phyloP scores from a whole-genome alignment of 768 basidiomycete species.

The Termitomyces sp. region DNA sequence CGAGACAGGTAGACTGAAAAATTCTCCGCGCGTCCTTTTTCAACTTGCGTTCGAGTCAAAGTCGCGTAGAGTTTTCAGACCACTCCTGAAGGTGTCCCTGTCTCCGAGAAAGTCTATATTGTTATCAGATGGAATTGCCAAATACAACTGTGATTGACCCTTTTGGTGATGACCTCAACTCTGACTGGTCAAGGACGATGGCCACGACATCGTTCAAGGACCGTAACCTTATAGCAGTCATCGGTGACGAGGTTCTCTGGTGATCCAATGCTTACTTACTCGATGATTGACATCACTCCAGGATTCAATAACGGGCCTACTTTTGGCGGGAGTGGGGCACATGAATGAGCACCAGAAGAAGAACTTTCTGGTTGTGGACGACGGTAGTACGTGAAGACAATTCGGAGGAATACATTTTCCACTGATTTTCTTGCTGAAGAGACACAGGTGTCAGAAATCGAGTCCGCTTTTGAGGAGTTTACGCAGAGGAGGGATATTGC shows the following conservation, averaged over 20 bases:
- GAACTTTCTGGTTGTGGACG: slow-evolving; percentile 97
- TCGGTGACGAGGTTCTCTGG: slow-evolving; percentile 83
- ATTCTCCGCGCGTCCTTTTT: not conserved
- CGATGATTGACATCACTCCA: slow-evolving; percentile 27
- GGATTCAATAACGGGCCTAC: slow-evolving; percentile 96
- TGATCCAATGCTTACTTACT: not conserved
- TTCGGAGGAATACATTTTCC: not conserved
- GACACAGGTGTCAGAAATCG: slow-evolving; percentile 87
- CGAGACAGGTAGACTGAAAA: not conserved
- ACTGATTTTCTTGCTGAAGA: slow-evolving; percentile 40
- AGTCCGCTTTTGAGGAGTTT: slow-evolving; percentile 90
- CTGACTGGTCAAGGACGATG: slow-evolving; percentile 6
- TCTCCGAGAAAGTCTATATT: slow-evolving; percentile 1
- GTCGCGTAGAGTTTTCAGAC: not conserved
- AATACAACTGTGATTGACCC: slow-evolving; percentile 4
- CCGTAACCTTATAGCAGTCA: slow-evolving; percentile 87
- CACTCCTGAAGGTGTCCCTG: too few species aligned
- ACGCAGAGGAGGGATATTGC: slow-evolving; percentile 94
- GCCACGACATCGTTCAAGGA: slow-evolving; percentile 58
- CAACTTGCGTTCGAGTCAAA: not conserved
- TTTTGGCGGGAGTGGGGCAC: slow-evolving; percentile 94
- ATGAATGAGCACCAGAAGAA: slow-evolving; percentile 88
- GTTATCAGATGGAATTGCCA: slow-evolving; percentile 4
- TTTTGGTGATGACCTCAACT: not conserved
- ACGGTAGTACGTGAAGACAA: slow-evolving; percentile 63